Evolutionary conservation across 352 stramenopile species (phyloP).

Genomic region (Phytopythium boreale): DNA sequence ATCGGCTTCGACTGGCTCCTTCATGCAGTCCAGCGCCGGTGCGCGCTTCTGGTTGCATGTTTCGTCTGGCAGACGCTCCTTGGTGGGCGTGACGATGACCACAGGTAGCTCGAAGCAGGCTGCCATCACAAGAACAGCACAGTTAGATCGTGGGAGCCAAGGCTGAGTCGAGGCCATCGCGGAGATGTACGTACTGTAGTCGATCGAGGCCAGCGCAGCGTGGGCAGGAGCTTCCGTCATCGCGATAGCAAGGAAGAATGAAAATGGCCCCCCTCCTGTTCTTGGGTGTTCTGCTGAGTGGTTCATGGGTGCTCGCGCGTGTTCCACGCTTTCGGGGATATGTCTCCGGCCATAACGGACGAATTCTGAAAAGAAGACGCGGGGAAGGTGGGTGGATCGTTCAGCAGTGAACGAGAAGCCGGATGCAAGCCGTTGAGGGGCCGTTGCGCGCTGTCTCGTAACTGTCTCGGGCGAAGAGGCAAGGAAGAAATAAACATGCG

Average conservation of each 20-base stretch:
- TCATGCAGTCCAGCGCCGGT: constrained; percentile 49
- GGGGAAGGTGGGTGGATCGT: background rate
- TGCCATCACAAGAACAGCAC: constrained; percentile 1
- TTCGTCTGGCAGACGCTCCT: constrained; percentile 40
- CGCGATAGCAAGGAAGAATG: background rate
- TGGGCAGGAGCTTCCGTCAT: background rate
- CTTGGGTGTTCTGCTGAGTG: too few species aligned
- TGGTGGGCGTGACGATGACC: constrained; percentile 40
- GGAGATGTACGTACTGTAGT: constrained; percentile 1
- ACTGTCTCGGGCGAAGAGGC: background rate
- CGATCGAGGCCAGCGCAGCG: background rate
- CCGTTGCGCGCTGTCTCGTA: background rate
- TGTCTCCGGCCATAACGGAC: background rate
- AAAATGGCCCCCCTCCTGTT: background rate
- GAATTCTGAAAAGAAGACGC: background rate
- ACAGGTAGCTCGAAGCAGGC: constrained; percentile 52
- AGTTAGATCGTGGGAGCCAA: background rate
- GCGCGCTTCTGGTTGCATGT: constrained; percentile 44
- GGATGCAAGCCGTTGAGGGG: background rate
- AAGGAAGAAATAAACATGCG: background rate
- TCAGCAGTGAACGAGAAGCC: background rate
- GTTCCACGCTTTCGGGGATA: background rate
- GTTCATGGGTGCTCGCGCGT: background rate
- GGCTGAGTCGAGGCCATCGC: background rate
- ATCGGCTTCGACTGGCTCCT: constrained; percentile 28